Base-by-base conservation (phyloP, 1,284 basidiomycete genomes). In the Blastosporella zonata region DNA sequence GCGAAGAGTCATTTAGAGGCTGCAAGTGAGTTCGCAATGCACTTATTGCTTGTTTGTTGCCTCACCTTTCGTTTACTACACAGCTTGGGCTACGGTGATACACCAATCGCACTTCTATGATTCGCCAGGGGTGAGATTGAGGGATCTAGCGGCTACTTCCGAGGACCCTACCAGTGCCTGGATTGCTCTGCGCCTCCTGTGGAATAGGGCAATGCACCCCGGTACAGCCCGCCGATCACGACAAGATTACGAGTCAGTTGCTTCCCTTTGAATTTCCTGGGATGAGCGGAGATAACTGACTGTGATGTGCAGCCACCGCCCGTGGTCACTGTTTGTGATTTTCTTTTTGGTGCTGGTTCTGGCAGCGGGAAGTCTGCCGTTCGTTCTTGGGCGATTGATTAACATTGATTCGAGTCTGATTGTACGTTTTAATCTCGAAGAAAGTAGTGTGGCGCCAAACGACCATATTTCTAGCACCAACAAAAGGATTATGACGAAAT, bases 41-140 rank as follows among this genome's bases (percentile, higher is more conserved):
- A 23, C 23, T 43, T 25, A 17, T 18, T 34, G 5, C 15, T 9
- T 18, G 6, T 34, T 18, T 10, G 15, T 18, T 15, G 17, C 15
- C 33, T 34, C 6, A 17, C 39, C 18, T 31, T 34, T 38, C 50
- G 36, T 49, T 27, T 36, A 13, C 34, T n/a, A n/a, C n/a, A n/a
- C 34, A 73, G 72, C 68, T 3, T 74, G 73, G 70, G 71, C 71
- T 2, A 74, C 69, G 2, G 54, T 74, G 7, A 71, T 74, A 15
- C 70, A 75, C 43, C 69, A 69, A 52, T 70, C 68, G 29, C 61
- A 57, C 15, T 56, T 59, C 36, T 38, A 60, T 9, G 56, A 60
- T 23, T 55, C 55, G 10, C 62, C 63, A n/a, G 70, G 70, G 12
- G 56, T 71, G 9, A 55, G 62, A 23, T 43, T 72, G 13, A 61